A percentile compares a stretch with the other conserved stretches of the same genome.
Evolutionary conservation across 1,139 yeast species (phyloP).

Genomic region (Protomyces inundatus): DNA sequence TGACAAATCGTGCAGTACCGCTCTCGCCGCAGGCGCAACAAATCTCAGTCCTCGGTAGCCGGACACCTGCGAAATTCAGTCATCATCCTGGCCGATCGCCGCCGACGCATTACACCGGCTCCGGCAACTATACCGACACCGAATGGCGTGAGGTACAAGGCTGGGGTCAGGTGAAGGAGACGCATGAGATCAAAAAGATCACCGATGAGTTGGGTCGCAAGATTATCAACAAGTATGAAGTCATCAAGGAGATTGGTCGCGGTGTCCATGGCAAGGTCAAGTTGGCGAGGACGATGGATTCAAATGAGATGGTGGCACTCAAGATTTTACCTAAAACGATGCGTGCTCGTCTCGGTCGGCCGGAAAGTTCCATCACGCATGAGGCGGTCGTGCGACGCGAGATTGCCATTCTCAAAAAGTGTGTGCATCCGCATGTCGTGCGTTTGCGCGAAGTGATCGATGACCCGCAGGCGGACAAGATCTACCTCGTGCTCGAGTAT

Average conservation of each 20-base stretch:
- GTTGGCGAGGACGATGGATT: conserved; percentile 54
- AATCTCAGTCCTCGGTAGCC: conserved; percentile 15
- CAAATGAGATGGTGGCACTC: conserved; percentile 50
- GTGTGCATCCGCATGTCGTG: conserved; percentile 87
- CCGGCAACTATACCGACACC: conserved; percentile 22
- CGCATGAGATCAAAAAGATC: conserved; percentile 71
- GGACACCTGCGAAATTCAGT: conserved; percentile 4
- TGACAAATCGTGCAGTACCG: not conserved
- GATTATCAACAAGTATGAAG: conserved; percentile 84
- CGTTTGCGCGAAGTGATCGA: conserved; percentile 82
- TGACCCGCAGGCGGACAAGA: conserved; percentile 75
- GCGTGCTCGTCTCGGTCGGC: conserved; percentile 51
- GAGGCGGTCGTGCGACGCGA: conserved; percentile 80
- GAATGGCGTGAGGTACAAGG: conserved; percentile 26
- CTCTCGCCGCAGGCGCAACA: conserved; percentile 7
- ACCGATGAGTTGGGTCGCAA: conserved; percentile 87
- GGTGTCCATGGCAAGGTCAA: conserved; percentile 99
- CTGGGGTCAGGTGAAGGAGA: conserved; percentile 60
- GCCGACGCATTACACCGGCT: conserved; percentile 23
- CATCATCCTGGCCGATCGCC: conserved; percentile 11
- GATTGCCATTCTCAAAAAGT: conserved; percentile 92
- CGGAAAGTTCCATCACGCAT: conserved; percentile 46
- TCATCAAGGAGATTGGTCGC: conserved; percentile 77
- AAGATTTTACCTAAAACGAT: conserved; percentile 81
- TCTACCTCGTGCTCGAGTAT: conserved; percentile 85